Base-by-base conservation (phyloP, 257 asterid species). In the Lycium ferocissimum region DNA sequence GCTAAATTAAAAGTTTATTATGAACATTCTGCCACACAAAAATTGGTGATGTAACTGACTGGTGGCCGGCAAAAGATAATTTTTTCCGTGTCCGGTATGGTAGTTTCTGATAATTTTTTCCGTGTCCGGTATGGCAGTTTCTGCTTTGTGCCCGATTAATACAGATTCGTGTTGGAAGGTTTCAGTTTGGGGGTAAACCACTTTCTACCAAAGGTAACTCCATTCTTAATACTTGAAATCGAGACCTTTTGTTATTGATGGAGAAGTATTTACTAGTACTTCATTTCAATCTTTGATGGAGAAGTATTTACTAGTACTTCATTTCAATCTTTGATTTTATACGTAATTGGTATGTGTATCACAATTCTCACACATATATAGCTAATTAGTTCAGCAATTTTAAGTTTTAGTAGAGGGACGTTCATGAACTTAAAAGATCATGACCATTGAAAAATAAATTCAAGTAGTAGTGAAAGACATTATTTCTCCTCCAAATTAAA, bases 401-500 rank as follows among this genome's bases (percentile, higher is more conserved):
- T 1, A 8, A 2, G 54, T 43, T 4, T 43, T 72, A n/a, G 57
- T 43, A 71, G 1, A 17, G 33, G 33, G 33, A 26, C 33, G 58
- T 72, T 45, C 58, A 73, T 45, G 18, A n/a, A 73, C 35, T 73
- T n/a, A 47, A 73, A 73, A 45, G 9, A 72, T 43, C 79, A 40
- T 43, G 18, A 43, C 18, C 17, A 33, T 13, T 66, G 73, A 66
- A 66, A 12, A 66, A 11, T 58, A 17, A 18, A 66, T 66, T 66
- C 54, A 5, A 73, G 6, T 45, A 33, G 4, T 33, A 11, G 65
- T 57, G 12, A 35, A 12, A 66, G 38, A 3, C 45, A 66, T 11
- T 12, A 65, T 26, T 26, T 26, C 4, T 10, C 4, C 12, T 72
- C 6, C 57, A 72, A 9, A 43, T 9, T 13, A 72, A 72, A 43